Percentiles rank a stretch among this genome's conserved stretches.
Conservation (phyloP, 2,329 filamentous ascomycete genomes). For the Aschersonia sp. region DNA sequence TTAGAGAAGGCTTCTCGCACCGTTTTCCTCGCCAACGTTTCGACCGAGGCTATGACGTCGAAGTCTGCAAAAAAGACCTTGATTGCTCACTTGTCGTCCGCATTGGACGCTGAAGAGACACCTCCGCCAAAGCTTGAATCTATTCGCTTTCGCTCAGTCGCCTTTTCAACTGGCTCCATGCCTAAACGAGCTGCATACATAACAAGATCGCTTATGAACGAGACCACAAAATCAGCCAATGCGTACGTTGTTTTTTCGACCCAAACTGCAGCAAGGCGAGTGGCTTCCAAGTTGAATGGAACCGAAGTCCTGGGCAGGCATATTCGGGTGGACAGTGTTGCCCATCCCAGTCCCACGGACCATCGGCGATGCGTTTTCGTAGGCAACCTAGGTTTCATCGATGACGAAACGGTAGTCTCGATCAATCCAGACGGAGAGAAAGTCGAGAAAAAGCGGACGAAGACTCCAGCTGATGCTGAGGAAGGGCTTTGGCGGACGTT, state of each 20-base stretch:
- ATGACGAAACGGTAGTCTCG: slow-evolving; percentile 65
- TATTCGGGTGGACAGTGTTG: slow-evolving; percentile 78
- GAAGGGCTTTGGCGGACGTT: slow-evolving; percentile 86
- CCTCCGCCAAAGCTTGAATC: slow-evolving; percentile 67
- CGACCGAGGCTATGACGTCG: slow-evolving; percentile 65
- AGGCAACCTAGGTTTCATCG: slow-evolving; percentile 90
- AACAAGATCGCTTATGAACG: slow-evolving; percentile 77
- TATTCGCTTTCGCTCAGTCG: slow-evolving; percentile 84
- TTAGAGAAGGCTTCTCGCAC: slow-evolving; percentile 73
- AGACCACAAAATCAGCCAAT: slow-evolving; percentile 85
- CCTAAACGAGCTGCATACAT: slow-evolving; percentile 93
- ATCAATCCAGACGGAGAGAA: slow-evolving; percentile 51
- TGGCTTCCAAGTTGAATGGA: slow-evolving; percentile 67
- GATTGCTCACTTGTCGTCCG: slow-evolving; percentile 62
- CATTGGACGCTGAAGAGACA: slow-evolving; percentile 41
- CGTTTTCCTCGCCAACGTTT: slow-evolving; percentile 86
- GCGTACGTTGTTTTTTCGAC: slow-evolving; percentile 86
- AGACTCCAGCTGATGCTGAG: slow-evolving; percentile 70
- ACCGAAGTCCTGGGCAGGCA: slow-evolving; percentile 74
- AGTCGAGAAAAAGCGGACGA: slow-evolving; percentile 58
- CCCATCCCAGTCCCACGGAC: slow-evolving; percentile 70
- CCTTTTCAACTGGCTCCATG: slow-evolving; percentile 61
- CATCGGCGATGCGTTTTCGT: slow-evolving; percentile 89
- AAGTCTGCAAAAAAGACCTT: slow-evolving; percentile 70
- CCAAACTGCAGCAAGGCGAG: slow-evolving; percentile 57